Base-by-base conservation (phyloP, 768 basidiomycete species). In the Thelephora ganbajun region DNA sequence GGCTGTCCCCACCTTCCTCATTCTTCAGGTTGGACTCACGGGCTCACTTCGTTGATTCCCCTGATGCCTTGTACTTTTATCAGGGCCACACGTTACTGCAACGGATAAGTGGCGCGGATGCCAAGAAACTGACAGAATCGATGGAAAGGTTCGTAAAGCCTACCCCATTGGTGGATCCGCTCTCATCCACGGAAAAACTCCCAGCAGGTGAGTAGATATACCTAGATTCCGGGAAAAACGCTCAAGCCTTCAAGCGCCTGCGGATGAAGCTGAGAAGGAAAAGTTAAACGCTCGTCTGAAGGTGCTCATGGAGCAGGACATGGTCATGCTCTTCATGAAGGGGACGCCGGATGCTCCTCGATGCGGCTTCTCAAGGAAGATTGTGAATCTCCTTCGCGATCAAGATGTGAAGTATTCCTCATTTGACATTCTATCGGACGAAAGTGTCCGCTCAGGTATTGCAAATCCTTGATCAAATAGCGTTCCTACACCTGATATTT, bases 41-140 rank as follows among this genome's bases (percentile, higher is more conserved):
- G 30, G 23, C 30, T 42, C 26, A n/a, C 37, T 11, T 37, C 33
- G n/a, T 41, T 23, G 36, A 12, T 34, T 43, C 48, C 33, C 20
- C n/a, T 13, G 13, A 30, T 19, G 23, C 9, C 43, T 43, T 39
- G 52, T 35, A 47, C 34, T 41, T 16, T 16, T 45, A 33, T 18
- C 59, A 96, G 92, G 94, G 94, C 1, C 93, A 97, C 61, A 80
- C 80, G 0, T 75, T 97, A 5, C 77, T 99, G 11, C 75, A 66
- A 0, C 78, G 81, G 35, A 74, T 96, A 54, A 65, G 71, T 6
- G 96, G 96, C 7, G 90, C 83, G 3, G 88, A 96, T 57, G 82
- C 85, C 6, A 51, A 64, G 3, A 68, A 67, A 0, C 73, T 97
- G 44, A 79, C 79, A 0, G 56, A 66, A 5, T 67, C 79, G 1